Evolutionary conservation across 2,329 filamentous ascomycete species (phyloP).

Genomic region (Aureobasidium sp.): DNA sequence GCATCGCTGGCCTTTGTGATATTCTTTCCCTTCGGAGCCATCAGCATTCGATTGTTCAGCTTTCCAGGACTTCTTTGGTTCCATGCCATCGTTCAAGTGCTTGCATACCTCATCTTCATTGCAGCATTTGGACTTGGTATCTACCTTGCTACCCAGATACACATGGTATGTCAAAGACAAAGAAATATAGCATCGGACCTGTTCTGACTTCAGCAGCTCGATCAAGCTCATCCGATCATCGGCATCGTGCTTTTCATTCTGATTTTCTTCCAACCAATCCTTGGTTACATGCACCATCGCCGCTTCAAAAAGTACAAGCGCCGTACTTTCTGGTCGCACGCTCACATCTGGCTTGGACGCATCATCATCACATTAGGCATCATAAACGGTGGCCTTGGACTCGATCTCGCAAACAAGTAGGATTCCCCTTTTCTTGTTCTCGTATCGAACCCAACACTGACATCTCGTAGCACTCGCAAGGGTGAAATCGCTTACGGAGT

Average conservation of each 20-base stretch:
- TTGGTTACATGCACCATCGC: constrained; percentile 45
- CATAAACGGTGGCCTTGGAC: constrained; percentile 15
- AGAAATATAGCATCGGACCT: too few relatives aligned
- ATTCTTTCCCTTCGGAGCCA: constrained; percentile 38
- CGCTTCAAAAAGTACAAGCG: constrained; percentile 40
- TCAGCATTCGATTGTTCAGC: constrained; percentile 35
- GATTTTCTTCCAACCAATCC: constrained; percentile 47
- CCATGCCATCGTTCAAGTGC: constrained; percentile 39
- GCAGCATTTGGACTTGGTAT: constrained; percentile 45
- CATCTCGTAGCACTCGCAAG: background rate
- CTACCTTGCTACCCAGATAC: constrained; percentile 36
- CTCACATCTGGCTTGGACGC: constrained; percentile 23
- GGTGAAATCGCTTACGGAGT: constrained; percentile 41
- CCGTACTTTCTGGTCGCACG: constrained; percentile 37
- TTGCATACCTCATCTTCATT: constrained; percentile 41
- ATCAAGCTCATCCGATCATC: constrained; percentile 43
- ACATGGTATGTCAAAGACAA: constrained; percentile 21
- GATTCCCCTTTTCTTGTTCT: background rate
- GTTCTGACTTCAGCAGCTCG: constrained; percentile 21
- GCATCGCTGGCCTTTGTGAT: constrained; percentile 38
- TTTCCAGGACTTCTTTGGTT: constrained; percentile 38
- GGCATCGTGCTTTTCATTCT: constrained; percentile 43
- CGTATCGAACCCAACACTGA: background rate
- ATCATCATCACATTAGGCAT: constrained; percentile 16
- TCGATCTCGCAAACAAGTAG: constrained; percentile 13